These are phyloP conservation scores for Yamadazyma scolyti DNA, from an alignment of 805 yeast species.

Conservation along the genomic window DNA sequence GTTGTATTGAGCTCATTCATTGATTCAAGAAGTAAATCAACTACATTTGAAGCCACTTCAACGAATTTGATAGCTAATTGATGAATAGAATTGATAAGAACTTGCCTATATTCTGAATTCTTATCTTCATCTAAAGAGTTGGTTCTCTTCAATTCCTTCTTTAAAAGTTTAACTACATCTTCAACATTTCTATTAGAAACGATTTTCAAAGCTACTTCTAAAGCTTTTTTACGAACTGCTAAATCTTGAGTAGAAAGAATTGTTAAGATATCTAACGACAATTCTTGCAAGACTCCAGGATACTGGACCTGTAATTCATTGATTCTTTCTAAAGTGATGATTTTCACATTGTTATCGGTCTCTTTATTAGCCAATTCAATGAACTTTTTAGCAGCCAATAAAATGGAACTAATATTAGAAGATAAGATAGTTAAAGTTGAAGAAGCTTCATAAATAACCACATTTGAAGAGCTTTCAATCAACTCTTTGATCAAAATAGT, in stretches of 20 bases:
- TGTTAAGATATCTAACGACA: conserved; percentile 80
- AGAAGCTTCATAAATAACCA: conserved; percentile 90
- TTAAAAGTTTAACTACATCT: conserved; percentile 86
- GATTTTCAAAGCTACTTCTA: conserved; percentile 76
- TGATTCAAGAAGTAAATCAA: conserved; percentile 81
- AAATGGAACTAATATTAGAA: conserved; percentile 60
- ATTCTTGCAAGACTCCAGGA: conserved; percentile 81
- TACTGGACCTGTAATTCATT: conserved; percentile 66
- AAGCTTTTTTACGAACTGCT: conserved; percentile 86
- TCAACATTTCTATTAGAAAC: conserved; percentile 87
- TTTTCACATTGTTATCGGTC: conserved; percentile 91
- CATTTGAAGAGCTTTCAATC: conserved; percentile 62
- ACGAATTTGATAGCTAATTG: conserved; percentile 82
- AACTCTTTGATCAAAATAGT: conserved; percentile 68
- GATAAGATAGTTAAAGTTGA: conserved; percentile 66
- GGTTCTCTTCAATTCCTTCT: conserved; percentile 82
- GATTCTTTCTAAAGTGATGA: conserved; percentile 85
- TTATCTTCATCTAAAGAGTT: conserved; percentile 73
- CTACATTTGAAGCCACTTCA: conserved; percentile 89
- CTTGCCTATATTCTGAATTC: conserved; percentile 80
- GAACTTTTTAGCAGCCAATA: conserved; percentile 79
- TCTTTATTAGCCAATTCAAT: conserved; percentile 87
- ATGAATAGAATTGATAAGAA: conserved; percentile 84
- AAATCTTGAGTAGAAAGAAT: conserved; percentile 84
- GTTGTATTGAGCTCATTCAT: conserved; percentile 78